Conservation (phyloP, 345 rosid genomes). For the Aquilaria sinensis region DNA sequence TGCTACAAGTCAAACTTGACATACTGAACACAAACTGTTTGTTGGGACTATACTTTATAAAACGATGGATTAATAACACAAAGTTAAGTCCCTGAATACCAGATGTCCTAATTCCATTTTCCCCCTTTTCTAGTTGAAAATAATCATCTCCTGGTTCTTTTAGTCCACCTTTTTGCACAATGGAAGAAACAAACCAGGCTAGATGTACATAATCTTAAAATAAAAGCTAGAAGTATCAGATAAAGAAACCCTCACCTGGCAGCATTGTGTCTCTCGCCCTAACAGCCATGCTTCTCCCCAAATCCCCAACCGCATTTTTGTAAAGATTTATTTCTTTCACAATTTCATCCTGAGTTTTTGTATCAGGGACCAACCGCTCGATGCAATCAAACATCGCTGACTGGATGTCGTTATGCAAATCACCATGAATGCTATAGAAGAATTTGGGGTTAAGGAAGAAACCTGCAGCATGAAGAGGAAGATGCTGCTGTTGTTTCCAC, state of each 20-base stretch:
- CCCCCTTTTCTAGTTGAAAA: too few species aligned
- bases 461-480: constrained; percentile 79
- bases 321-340: constrained; percentile 55
- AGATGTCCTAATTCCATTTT: too few species aligned
- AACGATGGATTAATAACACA: background rate
- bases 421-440: constrained; percentile 61
- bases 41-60: background rate
- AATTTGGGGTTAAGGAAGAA: constrained; percentile 83
- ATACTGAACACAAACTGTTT: too few species aligned
- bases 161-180: too few species aligned
- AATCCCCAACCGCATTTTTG: constrained; percentile 68
- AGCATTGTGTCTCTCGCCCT: constrained; percentile 68
- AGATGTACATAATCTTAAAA: background rate
- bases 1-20: too few species aligned
- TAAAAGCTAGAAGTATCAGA: background rate
- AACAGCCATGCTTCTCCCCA: constrained; percentile 84
- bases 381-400: constrained; percentile 76
- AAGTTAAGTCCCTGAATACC: background rate
- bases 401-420: constrained; percentile 43
- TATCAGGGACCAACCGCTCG: constrained; percentile 67
- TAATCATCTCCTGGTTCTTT: too few species aligned
- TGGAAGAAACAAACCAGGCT: too few species aligned
- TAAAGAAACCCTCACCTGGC: constrained; percentile 37
- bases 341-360: constrained; percentile 57
- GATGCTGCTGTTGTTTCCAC: constrained; percentile 61